Percentiles rank a stretch among this genome's conserved stretches.
These are phyloP conservation scores for Termitomyces sp. DNA, from an alignment of 768 basidiomycete species.

Conservation along the genomic window DNA sequence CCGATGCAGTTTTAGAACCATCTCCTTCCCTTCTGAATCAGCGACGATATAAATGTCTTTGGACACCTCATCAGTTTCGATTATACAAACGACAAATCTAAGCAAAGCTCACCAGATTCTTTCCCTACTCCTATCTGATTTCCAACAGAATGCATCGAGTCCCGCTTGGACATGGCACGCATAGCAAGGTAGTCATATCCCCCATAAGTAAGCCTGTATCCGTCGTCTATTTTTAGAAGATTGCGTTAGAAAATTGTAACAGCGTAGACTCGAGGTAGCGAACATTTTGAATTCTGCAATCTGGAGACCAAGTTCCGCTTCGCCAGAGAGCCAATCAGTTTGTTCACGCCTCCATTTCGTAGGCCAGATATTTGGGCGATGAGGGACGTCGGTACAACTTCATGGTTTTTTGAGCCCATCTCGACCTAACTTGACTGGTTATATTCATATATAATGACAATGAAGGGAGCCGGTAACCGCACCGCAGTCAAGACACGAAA, in stretches of 20 bases:
- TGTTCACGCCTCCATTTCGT: conserved; percentile 90
- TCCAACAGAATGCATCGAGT: conserved; percentile 85
- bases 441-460: conserved; percentile 4
- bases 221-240: conserved; percentile 69
- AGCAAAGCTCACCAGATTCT: conserved; percentile 70
- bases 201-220: conserved; percentile 94
- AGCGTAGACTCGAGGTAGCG: conserved; percentile 7
- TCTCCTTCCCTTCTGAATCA: conserved; percentile 74
- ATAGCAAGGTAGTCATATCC: conserved; percentile 98
- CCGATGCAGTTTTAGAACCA: conserved; percentile 95
- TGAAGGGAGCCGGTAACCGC: conserved; percentile 9
- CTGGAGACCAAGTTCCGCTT: conserved; percentile 88
- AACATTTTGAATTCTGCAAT: conserved; percentile 92
- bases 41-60: conserved; percentile 89
- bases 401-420: conserved; percentile 97
- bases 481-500: conserved; percentile 97
- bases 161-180: conserved; percentile 86
- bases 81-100: not conserved
- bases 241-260: not conserved
- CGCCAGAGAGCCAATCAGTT: conserved; percentile 82
- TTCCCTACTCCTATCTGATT: conserved; percentile 99
- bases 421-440: conserved; percentile 58
- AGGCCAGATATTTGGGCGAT: conserved; percentile 93
- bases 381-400: conserved; percentile 85
- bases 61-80: not conserved